Evolutionary conservation across 805 yeast species (phyloP), one percentile per base, ranked within the genome.

Genomic region (Lachancea waltii): DNA sequence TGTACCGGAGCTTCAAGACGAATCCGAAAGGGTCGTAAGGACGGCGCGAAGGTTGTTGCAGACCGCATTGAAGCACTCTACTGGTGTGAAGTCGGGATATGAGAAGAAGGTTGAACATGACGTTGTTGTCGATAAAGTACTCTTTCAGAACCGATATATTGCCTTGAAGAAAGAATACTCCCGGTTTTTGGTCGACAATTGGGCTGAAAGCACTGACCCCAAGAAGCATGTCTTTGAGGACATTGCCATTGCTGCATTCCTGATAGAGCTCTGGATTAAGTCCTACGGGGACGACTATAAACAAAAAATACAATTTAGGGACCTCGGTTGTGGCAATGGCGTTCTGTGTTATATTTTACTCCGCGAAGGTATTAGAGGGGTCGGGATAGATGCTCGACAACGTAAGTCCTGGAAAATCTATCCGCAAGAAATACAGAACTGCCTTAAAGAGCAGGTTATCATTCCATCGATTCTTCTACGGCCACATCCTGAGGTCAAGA

Each of bases 131-230:
- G 78, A 85, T 30, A 83, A 86, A 52, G 82, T 81, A 17, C 69
- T 76, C 9, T 90, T 90, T 51, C 97, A 90, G 58, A 81, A 85
- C 53, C 64, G 83, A 42, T 90, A 90, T 58, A 79, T 85, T 19
- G 67, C 73, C 15, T 67, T 90, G 51, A 90, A 90, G 61, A 84
- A 82, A 58, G 83, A 80, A 58, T 83, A 89, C 57, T 85, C 95
- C 0, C 75, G 79, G 19, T 60, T 64, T 13, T 63, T 90, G 34
- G 87, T 87, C 9, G 84, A 79, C 28, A 73, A 71, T 46, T 90
- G 97, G 97, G 77, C 72, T n/a, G 97, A 90, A 61, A 78, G 81
- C 21, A 90, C 97, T 2, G 97, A 90, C 60, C 97, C 97, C 3
- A 75, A 81, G 49, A 90, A 90, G 58, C 97, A 90, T 63, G 97